phyloP scores from a whole-genome alignment of 768 basidiomycete species.

The Serendipita sp. region DNA sequence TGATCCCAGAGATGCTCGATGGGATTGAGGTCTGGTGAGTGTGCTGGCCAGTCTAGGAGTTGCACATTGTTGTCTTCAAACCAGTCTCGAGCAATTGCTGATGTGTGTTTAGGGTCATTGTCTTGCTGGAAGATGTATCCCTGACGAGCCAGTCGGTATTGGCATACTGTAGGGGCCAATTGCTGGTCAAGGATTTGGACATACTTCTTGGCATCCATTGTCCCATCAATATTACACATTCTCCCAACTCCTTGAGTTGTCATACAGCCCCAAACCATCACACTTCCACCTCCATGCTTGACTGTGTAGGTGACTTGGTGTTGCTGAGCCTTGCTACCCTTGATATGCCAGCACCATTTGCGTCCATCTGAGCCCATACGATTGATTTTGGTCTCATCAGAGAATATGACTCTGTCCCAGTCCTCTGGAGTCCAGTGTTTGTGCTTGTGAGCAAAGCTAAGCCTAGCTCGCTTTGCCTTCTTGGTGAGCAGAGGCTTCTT shows the following conservation, averaged over 20 bases:
- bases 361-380: slow-evolving; percentile 21
- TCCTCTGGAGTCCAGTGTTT: slow-evolving; percentile 17
- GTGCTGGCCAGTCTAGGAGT: slow-evolving; percentile 15
- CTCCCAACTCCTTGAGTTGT: slow-evolving; percentile 18
- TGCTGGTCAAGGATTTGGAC: slow-evolving; percentile 19
- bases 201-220: slow-evolving; percentile 18
- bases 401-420: slow-evolving; percentile 20
- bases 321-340: slow-evolving; percentile 16
- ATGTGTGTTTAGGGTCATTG: slow-evolving; percentile 24
- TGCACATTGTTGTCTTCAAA: slow-evolving; percentile 11
- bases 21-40: slow-evolving; percentile 19
- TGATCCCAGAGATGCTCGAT: slow-evolving; percentile 20
- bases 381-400: slow-evolving; percentile 23
- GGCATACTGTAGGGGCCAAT: slow-evolving; percentile 10
- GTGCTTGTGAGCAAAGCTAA: slow-evolving; percentile 16
- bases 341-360: slow-evolving; percentile 19
- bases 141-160: neutral
- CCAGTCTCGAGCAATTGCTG: slow-evolving; percentile 11
- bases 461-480: slow-evolving; percentile 12
- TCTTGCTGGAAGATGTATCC: slow-evolving; percentile 24
- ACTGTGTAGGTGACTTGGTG: slow-evolving; percentile 17
- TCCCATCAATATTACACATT: slow-evolving; percentile 22
- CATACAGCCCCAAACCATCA: slow-evolving; percentile 26
- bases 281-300: slow-evolving; percentile 23
- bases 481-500: slow-evolving; percentile 15